Conservation (phyloP, 257 asterid genomes). For the Ajuga chamaepitys region DNA sequence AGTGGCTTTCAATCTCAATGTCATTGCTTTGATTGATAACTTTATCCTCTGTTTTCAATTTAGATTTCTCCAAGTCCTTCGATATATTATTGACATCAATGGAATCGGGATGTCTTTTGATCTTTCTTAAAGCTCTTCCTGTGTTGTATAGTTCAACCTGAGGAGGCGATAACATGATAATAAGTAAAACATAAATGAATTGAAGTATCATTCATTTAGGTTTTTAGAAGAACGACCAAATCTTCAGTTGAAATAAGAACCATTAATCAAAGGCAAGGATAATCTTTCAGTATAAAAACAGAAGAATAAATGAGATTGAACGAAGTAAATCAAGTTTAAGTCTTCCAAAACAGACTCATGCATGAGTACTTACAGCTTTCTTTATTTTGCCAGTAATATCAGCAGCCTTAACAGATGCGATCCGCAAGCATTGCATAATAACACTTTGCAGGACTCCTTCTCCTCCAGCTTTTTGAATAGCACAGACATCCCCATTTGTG, state of each 20-base stretch:
- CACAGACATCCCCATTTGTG: conserved; percentile 79
- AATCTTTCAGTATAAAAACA: not conserved
- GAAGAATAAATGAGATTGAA: not conserved
- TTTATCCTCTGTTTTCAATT: conserved; percentile 29
- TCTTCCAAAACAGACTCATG: not conserved
- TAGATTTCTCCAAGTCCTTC: conserved; percentile 31
- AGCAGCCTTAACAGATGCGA: conserved; percentile 83
- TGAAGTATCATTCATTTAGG: not conserved
- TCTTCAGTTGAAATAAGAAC: not conserved
- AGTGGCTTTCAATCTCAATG: conserved; percentile 45
- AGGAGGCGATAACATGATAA: not conserved
- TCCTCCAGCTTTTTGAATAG: conserved; percentile 96
- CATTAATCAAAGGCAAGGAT: not conserved
- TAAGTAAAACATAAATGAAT: not conserved
- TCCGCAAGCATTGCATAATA: conserved; percentile 88
- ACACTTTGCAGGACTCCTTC: conserved; percentile 73
- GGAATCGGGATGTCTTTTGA: conserved; percentile 59
- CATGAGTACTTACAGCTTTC: conserved; percentile 54
- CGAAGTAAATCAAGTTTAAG: not conserved
- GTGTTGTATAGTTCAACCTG: conserved; percentile 71
- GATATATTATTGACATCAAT: conserved; percentile 28
- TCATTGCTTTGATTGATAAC: conserved; percentile 27
- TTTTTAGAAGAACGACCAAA: not conserved
- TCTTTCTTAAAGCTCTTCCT: conserved; percentile 66
- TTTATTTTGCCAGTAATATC: conserved; percentile 83